Base-by-base conservation (phyloP, 176 grass and related monocot genomes). In the Bothriochloa decipiens region DNA sequence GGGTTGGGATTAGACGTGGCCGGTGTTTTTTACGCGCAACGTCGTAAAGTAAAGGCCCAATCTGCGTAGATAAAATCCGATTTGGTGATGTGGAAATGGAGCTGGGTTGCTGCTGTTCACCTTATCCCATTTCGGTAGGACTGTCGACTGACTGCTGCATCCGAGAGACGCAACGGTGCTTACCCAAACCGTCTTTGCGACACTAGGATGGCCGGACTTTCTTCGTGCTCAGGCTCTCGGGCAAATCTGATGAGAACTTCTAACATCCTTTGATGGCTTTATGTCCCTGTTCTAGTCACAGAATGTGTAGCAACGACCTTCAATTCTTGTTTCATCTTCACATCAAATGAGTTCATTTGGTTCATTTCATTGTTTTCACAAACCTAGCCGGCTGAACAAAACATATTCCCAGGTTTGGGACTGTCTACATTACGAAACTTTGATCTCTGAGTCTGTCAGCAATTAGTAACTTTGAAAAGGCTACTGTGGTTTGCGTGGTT, bases 81-180 rank as follows among this genome's bases (percentile, higher is more conserved):
- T 55, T 70, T 57, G 65, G 22, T 66, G 47, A 58, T 81, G 32
- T 65, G 76, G 60, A 65, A 46, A 49, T 67, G 41, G 70, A 49
- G 45, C 43, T 72, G 1, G 70, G 23, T 29, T 3, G 4, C 42
- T 45, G 23, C 58, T 8, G 41, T 41, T 62, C 22, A 9, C 14
- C 28, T 25, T 7, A 17, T 23, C 11, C 68, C 20, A 0, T 80
- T 37, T 36, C 7, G 7, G 5, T 52, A 3, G 11, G 18, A 4
- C 8, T 8, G 12, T 52, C 6, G 1, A 25, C 28, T 6, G 6
- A 0, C 47, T 49, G 12, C 12, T 62, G 73, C 46, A 12, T 75
- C 73, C 4, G 2, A 2, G 8, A 75, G 47, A 17, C 18, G 9
- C 8, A 41, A 27, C 13, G 7, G 22, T 78, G 35, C 75, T n/a